Percentiles rank a stretch among this genome's conserved stretches.
Conservation (phyloP, 176 grass and related monocot species). For the Musa schizocarpa region DNA sequence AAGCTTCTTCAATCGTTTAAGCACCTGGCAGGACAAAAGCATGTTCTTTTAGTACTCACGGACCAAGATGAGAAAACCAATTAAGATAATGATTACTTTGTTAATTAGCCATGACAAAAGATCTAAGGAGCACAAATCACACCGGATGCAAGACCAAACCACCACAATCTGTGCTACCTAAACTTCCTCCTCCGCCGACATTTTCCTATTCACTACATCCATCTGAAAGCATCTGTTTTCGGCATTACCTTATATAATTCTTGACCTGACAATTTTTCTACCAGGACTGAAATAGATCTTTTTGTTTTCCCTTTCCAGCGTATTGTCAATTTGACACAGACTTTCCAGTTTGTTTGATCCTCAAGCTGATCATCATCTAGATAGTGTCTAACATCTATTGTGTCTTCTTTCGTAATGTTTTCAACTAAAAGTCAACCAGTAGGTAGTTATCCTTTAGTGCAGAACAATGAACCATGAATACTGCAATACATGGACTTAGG, state of each 20-base stretch:
- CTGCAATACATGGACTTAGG: too few species aligned
- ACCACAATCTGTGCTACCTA: not conserved
- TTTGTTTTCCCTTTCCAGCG: not conserved
- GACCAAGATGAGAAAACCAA: not conserved
- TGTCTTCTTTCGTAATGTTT: not conserved
- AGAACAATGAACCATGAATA: too few species aligned
- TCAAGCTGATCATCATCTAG: not conserved
- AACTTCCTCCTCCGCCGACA: not conserved
- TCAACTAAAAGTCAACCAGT: not conserved
- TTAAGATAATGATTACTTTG: not conserved
- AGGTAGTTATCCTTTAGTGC: not conserved
- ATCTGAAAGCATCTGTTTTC: not conserved
- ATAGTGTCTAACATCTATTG: not conserved
- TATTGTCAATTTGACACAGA: not conserved
- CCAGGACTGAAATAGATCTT: not conserved
- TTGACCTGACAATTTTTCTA: not conserved
- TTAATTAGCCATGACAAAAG: not conserved
- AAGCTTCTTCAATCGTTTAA: conserved; percentile 16
- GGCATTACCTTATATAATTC: not conserved
- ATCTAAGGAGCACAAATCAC: not conserved
- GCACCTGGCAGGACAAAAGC: not conserved
- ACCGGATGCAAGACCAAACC: not conserved
- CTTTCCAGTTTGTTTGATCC: not conserved
- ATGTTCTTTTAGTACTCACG: not conserved
- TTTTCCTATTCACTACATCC: not conserved